Evolutionary conservation across 768 basidiomycete species (phyloP).

Genomic region (Fibroporia radiculosa): DNA sequence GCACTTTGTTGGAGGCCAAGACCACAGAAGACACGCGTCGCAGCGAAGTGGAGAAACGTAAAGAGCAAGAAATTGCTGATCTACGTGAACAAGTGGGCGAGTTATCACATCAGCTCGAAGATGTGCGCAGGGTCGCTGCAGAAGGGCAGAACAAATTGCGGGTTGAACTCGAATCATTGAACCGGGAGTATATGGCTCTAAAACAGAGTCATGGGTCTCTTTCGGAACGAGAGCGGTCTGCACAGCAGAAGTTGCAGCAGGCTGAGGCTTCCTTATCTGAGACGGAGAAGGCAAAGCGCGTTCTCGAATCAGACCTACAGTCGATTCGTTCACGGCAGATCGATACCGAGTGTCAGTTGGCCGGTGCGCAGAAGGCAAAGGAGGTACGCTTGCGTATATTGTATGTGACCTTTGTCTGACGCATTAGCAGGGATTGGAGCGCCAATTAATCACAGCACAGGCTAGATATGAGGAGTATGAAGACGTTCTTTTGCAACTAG

Average conservation of each 20-base stretch:
- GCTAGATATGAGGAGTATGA: constrained; percentile 81
- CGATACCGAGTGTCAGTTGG: constrained; percentile 56
- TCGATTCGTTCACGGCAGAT: constrained; percentile 60
- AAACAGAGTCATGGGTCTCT: constrained; percentile 57
- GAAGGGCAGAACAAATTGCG: constrained; percentile 69
- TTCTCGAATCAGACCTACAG: constrained; percentile 66
- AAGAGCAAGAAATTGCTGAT: constrained; percentile 72
- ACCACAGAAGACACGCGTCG: constrained; percentile 79
- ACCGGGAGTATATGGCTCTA: constrained; percentile 52
- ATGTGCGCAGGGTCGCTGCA: constrained; percentile 50
- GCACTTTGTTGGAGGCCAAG: constrained; percentile 77
- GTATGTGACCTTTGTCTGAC: background rate
- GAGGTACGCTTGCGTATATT: constrained; percentile 45
- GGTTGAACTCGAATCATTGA: constrained; percentile 61
- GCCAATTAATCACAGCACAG: constrained; percentile 65
- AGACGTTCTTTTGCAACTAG: constrained; percentile 76
- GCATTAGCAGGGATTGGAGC: constrained; percentile 57
- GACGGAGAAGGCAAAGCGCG: constrained; percentile 61
- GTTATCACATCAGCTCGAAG: constrained; percentile 60
- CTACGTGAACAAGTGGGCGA: constrained; percentile 57
- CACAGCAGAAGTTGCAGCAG: constrained; percentile 42
- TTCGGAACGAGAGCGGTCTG: constrained; percentile 48
- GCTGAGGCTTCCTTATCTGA: constrained; percentile 42
- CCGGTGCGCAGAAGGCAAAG: constrained; percentile 54
- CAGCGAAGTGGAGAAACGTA: constrained; percentile 78